Base-by-base conservation (phyloP, 495 filamentous ascomycete genomes). In the Penicillium pancosmium region DNA sequence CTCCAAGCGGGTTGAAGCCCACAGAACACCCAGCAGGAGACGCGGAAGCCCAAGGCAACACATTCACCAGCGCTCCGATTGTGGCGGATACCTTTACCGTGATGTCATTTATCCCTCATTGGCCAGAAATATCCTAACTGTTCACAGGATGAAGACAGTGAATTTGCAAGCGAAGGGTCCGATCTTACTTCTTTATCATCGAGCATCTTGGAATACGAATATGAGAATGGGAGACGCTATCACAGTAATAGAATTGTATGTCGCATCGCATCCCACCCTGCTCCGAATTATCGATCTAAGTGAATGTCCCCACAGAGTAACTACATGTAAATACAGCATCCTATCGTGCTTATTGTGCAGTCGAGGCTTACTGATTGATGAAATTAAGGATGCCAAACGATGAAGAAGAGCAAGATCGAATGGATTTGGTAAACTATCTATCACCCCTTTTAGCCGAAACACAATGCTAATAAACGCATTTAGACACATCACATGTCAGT, bases 171-270 rank as follows among this genome's bases (percentile, higher is more conserved):
- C 12, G 52, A 55, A 12, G 12, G 12, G 16, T 43, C 56, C 36
- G 68, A 70, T 9, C 50, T 64, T 18, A 69, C 64, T 7, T 73
- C 70, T 1, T 49, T 73, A 9, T 65, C 63, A 0, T 66, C 64
- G 7, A 68, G 62, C 47, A 59, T 69, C 34, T 21, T 63, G 7
- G 63, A 71, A 4, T 82, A 70, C 54, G 68, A 75, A 43, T 77
- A 79, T 57, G 66, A 88, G 61, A 89, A 90, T 62, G 87, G 87
- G 19, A 72, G 86, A 27, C 78, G 86, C 25, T 90, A 90, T 68
- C 84, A 87, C 62, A 77, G 76, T 51, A 86, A 82, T 59, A 72
- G 84, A 44, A 79, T 85, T 50, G 86, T 87, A 58, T 43, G 62
- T 49, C 10, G 3, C 4, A 23, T 38, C 11, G 1, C 15, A n/a